These are phyloP conservation scores for Lagenaria siceraria DNA, from an alignment of 306 rosid species.

Conservation along the genomic window DNA sequence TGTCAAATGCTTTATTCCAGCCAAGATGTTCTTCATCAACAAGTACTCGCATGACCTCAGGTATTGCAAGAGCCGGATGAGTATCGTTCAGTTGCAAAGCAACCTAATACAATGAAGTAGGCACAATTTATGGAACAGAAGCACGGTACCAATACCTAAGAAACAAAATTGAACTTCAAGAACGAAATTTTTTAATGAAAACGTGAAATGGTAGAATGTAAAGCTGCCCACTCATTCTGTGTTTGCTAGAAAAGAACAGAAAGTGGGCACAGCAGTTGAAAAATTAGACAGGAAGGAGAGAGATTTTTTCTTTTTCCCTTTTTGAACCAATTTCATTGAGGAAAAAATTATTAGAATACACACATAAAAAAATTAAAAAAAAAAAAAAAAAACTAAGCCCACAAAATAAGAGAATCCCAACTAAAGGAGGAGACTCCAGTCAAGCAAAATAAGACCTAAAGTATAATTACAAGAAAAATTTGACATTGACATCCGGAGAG, in stretches of 20 bases:
- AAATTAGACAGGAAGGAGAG: not conserved
- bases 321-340: too few relatives aligned
- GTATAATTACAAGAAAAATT: not conserved
- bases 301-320: not conserved
- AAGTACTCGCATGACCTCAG: conserved; percentile 56
- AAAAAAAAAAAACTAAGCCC: not conserved
- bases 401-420: not conserved
- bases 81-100: conserved; percentile 67
- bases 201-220: not conserved
- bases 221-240: not conserved
- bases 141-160: not conserved
- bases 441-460: not conserved
- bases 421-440: not conserved
- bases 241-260: not conserved
- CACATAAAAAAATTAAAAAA: too few relatives aligned
- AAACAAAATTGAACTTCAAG: conserved; percentile 10
- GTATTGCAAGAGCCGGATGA: conserved; percentile 63
- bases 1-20: conserved; percentile 55
- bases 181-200: not conserved
- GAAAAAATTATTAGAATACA: not conserved
- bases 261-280: not conserved
- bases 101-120: conserved; percentile 31
- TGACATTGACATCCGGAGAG: too few relatives aligned
- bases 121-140: conserved; percentile 9
- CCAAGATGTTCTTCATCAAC: conserved; percentile 56